phyloP scores from a whole-genome alignment of 1,284 basidiomycete species.

The Sanguinoderma infundibulare region DNA sequence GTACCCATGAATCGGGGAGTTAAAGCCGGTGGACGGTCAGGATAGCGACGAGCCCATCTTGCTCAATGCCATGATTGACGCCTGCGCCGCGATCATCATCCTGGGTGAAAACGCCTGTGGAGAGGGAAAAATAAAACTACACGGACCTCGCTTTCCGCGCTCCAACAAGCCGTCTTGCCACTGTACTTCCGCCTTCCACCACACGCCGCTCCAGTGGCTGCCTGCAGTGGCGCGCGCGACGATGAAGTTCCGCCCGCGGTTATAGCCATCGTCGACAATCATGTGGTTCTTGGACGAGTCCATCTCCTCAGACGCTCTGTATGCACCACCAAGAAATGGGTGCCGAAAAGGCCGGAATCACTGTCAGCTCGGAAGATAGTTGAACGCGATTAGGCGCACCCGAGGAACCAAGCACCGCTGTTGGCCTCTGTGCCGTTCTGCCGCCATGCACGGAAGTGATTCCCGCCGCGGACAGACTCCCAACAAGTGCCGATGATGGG shows the following conservation, averaged over 20 bases:
- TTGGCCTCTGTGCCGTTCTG: conserved; percentile 49
- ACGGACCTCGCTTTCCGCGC: conserved; percentile 64
- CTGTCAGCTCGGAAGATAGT: neutral
- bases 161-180: conserved; percentile 71
- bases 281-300: conserved; percentile 69
- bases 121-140: neutral
- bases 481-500: conserved; percentile 50
- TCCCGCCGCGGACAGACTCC: conserved; percentile 51
- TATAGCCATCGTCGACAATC: conserved; percentile 78
- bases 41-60: conserved; percentile 80
- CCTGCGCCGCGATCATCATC: conserved; percentile 44
- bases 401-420: conserved; percentile 53
- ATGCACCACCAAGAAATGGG: conserved; percentile 5
- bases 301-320: conserved; percentile 74
- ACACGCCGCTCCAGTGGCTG: conserved; percentile 61
- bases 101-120: neutral
- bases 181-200: conserved; percentile 76
- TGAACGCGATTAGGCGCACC: conserved; percentile 34
- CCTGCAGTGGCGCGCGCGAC: conserved; percentile 66
- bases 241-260: conserved; percentile 75
- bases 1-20: conserved; percentile 4
- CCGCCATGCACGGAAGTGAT: conserved; percentile 52
- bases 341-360: neutral
- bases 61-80: conserved; percentile 77
- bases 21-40: conserved; percentile 62